Evolutionary conservation across 2,329 filamentous ascomycete genomes (phyloP), one percentile per base, ranked within the genome.

Genomic region (Dactylonectria estremocensis): DNA sequence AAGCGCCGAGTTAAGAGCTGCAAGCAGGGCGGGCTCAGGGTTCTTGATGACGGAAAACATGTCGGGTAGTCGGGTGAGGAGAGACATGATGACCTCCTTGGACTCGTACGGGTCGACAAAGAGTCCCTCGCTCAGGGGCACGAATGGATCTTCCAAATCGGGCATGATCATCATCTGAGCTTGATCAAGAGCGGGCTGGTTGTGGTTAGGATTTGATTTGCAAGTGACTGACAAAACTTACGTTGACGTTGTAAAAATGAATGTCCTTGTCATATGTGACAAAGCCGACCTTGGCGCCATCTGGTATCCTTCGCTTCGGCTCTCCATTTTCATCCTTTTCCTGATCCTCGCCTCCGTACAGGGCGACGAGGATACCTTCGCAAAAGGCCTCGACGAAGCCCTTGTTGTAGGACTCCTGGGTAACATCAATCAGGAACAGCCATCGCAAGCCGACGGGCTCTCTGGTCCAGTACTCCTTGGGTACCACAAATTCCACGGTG

Each of bases 111-210:
- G 95, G 80, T 99, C 95, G 16, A 98, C 95, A 79, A 98, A 98
- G 10, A 99, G 86, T 16, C 95, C 95, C 65, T 97, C 93, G 70
- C 93, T 94, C 18, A 99, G 86, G 3, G 96, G 95, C 16, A 98
- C 91, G 79, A 99, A 99, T 0, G 96, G 96, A 73, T 99, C 96
- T 76, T 98, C 95, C 55, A 99, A 88, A 78, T 99, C 96, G 3
- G 96, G 93, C 94, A 99, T 97, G 57, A 99, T 95, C 86, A 99
- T 90, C 94, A 99, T 98, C 78, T 99, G 96, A 10, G 96, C 94
- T 82, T 95, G 91, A 62, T 96, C 92, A 48, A 98, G 85, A 46
- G 88, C 88, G 43, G 94, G 82, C 91, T 94, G 66, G 56, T 7
- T 18, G 10, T n/a, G 18, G 55, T 79, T 64, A 72, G 74, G 50